Conservation (phyloP, 306 rosid species). For the Quercus agrifolia region DNA sequence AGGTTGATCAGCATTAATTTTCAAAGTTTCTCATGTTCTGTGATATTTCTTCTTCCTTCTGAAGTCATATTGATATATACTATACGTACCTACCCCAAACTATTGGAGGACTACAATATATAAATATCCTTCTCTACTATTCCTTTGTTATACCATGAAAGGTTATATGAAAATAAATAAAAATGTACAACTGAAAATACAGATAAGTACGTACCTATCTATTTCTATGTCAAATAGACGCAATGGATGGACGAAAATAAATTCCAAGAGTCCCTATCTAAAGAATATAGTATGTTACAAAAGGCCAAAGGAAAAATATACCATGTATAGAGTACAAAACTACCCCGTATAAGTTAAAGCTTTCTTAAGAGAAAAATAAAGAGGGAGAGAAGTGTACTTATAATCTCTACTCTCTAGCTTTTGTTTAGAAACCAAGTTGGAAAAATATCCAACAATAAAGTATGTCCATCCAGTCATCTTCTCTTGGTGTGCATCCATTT, state of each 20-base stretch:
- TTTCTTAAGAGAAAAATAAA: not conserved
- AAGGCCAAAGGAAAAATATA: constrained; percentile 17
- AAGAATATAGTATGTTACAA: not conserved
- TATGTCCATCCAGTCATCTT: constrained; percentile 54
- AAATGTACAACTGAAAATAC: not conserved
- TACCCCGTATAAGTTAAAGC: constrained; percentile 29
- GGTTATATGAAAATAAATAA: not conserved
- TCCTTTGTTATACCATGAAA: not conserved
- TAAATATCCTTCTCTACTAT: constrained; percentile 7
- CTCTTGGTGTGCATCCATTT: constrained; percentile 58
- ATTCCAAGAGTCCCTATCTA: not conserved
- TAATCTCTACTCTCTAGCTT: not conserved
- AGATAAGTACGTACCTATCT: not conserved
- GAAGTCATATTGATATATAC: not conserved
- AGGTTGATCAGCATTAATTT: constrained; percentile 21
- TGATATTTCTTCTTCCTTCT: constrained; percentile 20
- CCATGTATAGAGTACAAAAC: constrained; percentile 23
- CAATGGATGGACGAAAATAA: not conserved
- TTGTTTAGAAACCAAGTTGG: constrained; percentile 12
- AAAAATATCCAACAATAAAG: constrained; percentile 41
- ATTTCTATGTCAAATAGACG: not conserved
- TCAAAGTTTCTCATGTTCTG: constrained; percentile 28
- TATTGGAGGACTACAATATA: constrained; percentile 7
- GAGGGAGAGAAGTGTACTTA: constrained; percentile 19
- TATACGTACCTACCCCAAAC: constrained; percentile 17